Evolutionary conservation across 768 basidiomycete genomes (phyloP).

Genomic region (Inosperma sp.): DNA sequence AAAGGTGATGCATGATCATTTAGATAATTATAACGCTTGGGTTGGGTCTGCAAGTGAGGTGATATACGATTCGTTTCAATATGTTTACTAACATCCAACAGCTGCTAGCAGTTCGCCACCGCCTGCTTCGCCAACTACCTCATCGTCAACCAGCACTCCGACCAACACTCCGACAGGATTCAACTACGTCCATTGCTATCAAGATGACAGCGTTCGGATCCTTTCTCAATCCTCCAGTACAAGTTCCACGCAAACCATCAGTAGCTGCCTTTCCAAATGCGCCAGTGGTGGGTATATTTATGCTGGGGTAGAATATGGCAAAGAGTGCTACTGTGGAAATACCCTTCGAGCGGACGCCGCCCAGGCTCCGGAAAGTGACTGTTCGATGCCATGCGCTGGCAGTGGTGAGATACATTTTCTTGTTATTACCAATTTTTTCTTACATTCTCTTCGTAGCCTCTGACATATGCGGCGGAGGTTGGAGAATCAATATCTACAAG

Average conservation of each 20-base stretch:
- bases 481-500: slow-evolving; percentile 26
- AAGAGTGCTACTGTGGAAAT: slow-evolving; percentile 31
- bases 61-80: not conserved
- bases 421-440: not conserved
- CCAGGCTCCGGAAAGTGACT: slow-evolving; percentile 22
- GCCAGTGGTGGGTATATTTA: slow-evolving; percentile 24
- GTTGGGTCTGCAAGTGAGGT: slow-evolving; percentile 45
- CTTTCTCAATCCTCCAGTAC: slow-evolving; percentile 19
- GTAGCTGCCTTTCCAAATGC: slow-evolving; percentile 28
- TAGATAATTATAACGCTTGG: slow-evolving; percentile 64
- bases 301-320: slow-evolving; percentile 31
- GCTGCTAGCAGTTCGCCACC: slow-evolving; percentile 12
- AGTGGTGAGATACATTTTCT: slow-evolving; percentile 18
- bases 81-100: slow-evolving; percentile 3
- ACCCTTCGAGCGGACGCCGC: slow-evolving; percentile 20
- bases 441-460: slow-evolving; percentile 16
- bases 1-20: slow-evolving; percentile 12
- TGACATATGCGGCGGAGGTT: slow-evolving; percentile 29
- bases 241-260: slow-evolving; percentile 23
- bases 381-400: slow-evolving; percentile 31
- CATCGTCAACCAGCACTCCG: slow-evolving; percentile 10
- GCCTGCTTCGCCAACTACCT: slow-evolving; percentile 15
- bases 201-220: slow-evolving; percentile 20
- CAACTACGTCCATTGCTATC: slow-evolving; percentile 27
- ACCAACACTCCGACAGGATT: slow-evolving; percentile 17